These are phyloP conservation scores for Pestalotiopsis sp. DNA, from an alignment of 2,329 filamentous ascomycete species.

Conservation along the genomic window DNA sequence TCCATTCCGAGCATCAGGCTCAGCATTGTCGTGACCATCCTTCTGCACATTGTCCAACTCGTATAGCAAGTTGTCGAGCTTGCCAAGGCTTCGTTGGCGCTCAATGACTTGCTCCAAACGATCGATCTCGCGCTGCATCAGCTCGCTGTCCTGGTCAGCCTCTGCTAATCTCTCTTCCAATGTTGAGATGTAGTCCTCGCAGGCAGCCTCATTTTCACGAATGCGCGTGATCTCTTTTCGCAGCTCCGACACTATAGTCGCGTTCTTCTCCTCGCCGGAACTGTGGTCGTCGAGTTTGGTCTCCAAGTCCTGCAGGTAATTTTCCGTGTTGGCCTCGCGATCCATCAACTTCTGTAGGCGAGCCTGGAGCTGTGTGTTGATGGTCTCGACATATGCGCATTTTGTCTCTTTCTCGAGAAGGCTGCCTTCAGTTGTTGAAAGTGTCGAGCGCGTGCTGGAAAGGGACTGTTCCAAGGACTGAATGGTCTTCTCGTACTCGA, in stretches of 20 bases:
- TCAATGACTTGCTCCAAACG: constrained; percentile 93
- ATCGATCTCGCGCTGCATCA: constrained; percentile 97
- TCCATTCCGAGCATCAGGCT: constrained; percentile 40
- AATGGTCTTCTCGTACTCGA: constrained; percentile 99
- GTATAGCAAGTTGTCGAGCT: constrained; percentile 88
- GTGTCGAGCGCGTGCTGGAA: constrained; percentile 80
- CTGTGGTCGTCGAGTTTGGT: constrained; percentile 87
- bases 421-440: constrained; percentile 83
- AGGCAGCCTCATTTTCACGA: constrained; percentile 85
- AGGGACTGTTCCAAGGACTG: constrained; percentile 90
- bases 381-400: constrained; percentile 88
- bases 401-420: constrained; percentile 93
- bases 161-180: constrained; percentile 94
- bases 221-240: constrained; percentile 88
- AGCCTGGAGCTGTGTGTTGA: constrained; percentile 85
- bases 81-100: constrained; percentile 90
- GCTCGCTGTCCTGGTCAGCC: constrained; percentile 90
- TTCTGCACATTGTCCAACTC: constrained; percentile 82
- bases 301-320: constrained; percentile 90
- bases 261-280: constrained; percentile 90
- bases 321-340: constrained; percentile 87
- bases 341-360: constrained; percentile 93
- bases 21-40: constrained; percentile 47
- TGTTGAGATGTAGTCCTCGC: constrained; percentile 96
- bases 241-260: constrained; percentile 80